Evolutionary conservation across 164 flowering plant genomes (phyloP).

Genomic region (Vitis riparia): DNA sequence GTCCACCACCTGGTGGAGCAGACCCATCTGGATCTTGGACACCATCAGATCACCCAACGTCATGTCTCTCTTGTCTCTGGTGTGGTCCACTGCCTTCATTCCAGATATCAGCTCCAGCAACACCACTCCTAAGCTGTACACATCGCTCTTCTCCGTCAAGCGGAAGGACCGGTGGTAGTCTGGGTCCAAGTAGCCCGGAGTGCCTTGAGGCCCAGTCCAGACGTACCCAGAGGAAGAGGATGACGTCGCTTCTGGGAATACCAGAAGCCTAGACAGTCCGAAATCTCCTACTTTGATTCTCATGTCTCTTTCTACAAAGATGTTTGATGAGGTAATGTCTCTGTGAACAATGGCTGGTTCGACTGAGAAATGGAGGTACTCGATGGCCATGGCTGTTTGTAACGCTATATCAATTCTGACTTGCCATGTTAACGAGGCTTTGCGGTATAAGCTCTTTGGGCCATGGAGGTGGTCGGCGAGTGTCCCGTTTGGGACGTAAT

Average conservation of each 20-base stretch:
- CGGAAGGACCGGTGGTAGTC: constrained; percentile 80
- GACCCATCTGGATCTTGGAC: constrained; percentile 70
- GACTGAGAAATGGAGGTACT: constrained; percentile 73
- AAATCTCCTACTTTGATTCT: constrained; percentile 82
- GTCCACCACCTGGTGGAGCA: constrained; percentile 70
- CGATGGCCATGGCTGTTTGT: constrained; percentile 71
- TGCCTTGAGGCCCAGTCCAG: constrained; percentile 98
- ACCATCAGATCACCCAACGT: constrained; percentile 78
- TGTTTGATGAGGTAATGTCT: constrained; percentile 83
- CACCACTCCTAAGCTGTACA: constrained; percentile 93
- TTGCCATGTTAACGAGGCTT: constrained; percentile 50
- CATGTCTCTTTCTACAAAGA: constrained; percentile 81
- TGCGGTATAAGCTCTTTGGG: constrained; percentile 23
- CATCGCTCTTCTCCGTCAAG: constrained; percentile 93
- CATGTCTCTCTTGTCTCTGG: constrained; percentile 66
- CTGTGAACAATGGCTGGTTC: constrained; percentile 78
- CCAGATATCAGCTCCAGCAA: constrained; percentile 82
- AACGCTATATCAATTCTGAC: constrained; percentile 67
- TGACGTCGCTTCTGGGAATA: constrained; percentile 35
- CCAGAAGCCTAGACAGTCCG: constrained; percentile 75
- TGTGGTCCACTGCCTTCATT: constrained; percentile 76
- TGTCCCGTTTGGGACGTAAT: constrained; percentile 85
- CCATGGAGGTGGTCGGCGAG: constrained; percentile 91
- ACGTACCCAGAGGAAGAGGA: constrained; percentile 39
- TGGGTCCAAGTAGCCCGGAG: constrained; percentile 94